These are phyloP conservation scores for Leucocoprinus birnbaumii DNA, from an alignment of 768 basidiomycete species.

Conservation along the genomic window DNA sequence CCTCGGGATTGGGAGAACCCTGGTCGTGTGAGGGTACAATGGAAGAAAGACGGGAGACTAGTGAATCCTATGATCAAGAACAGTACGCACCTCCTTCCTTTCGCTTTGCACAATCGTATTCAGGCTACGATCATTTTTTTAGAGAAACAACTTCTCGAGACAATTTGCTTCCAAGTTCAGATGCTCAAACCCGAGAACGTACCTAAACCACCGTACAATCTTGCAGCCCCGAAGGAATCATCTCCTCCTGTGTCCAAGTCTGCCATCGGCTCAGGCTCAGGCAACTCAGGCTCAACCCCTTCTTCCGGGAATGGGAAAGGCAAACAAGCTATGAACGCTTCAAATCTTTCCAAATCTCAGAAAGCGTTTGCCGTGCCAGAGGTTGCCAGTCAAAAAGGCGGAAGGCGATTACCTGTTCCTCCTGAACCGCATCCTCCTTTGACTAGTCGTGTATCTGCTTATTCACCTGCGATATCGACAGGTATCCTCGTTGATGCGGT, in stretches of 20 bases:
- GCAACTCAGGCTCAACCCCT: conserved; percentile 14
- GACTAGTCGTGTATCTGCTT: conserved; percentile 71
- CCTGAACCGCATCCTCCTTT: conserved; percentile 76
- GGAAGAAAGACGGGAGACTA: conserved; percentile 76
- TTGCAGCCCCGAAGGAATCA: conserved; percentile 11
- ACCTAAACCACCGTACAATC: conserved; percentile 62
- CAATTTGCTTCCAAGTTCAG: conserved; percentile 74
- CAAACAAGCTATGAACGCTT: conserved; percentile 39
- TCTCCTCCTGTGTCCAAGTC: conserved; percentile 14
- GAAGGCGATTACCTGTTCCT: conserved; percentile 61
- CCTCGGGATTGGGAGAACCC: conserved; percentile 99
- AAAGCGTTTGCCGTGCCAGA: conserved; percentile 7
- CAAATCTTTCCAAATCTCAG: conserved; percentile 18
- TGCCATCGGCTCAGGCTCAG: not conserved
- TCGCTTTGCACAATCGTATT: not conserved
- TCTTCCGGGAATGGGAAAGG: conserved; percentile 36
- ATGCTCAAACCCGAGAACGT: conserved; percentile 64
- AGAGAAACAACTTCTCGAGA: conserved; percentile 82
- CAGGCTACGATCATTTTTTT: conserved; percentile 8
- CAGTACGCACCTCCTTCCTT: conserved; percentile 47
- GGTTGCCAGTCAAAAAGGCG: conserved; percentile 26
- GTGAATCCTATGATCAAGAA: conserved; percentile 70
- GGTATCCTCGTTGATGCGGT: conserved; percentile 82
- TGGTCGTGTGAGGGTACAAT: conserved; percentile 89
- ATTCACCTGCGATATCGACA: conserved; percentile 74